These are phyloP conservation scores for Microbotryum violaceum DNA, from an alignment of 1,284 basidiomycete genomes.

Conservation along the genomic window DNA sequence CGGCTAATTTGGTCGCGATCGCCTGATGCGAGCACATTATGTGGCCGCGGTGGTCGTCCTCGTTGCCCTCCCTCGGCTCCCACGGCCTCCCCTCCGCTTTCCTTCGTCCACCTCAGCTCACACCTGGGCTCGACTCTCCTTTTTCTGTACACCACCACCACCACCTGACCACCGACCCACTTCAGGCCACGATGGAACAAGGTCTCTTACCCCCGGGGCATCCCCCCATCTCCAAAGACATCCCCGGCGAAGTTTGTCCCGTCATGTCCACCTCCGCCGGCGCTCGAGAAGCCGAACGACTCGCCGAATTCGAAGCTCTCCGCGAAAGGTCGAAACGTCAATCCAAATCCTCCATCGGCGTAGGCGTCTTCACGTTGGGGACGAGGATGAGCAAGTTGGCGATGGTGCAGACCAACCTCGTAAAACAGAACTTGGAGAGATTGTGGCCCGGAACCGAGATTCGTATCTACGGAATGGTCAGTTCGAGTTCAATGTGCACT, in stretches of 20 bases:
- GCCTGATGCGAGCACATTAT: too few species aligned
- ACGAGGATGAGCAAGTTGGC: conserved; percentile 80
- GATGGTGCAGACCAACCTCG: conserved; percentile 72
- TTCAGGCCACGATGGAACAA: too few species aligned
- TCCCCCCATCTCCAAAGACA: too few species aligned
- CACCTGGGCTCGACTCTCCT: too few species aligned
- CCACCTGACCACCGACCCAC: too few species aligned
- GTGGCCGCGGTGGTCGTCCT: too few species aligned
- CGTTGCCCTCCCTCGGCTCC: too few species aligned
- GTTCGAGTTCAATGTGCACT: not conserved
- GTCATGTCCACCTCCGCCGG: not conserved
- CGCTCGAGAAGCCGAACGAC: not conserved
- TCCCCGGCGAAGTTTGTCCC: not conserved
- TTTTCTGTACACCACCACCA: too few species aligned
- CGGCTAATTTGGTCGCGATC: too few species aligned
- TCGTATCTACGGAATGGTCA: conserved; percentile 38
- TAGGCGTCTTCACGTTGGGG: conserved; percentile 52
- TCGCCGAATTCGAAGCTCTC: not conserved
- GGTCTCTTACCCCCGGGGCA: too few species aligned
- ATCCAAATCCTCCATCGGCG: not conserved
- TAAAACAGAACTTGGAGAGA: conserved; percentile 53
- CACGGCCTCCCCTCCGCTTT: too few species aligned
- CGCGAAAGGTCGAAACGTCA: not conserved
- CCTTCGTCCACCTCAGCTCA: too few species aligned
- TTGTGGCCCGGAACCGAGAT: conserved; percentile 51